These are phyloP conservation scores for Syzygium malaccense DNA, from an alignment of 441 rosid genomes.

Conservation along the genomic window DNA sequence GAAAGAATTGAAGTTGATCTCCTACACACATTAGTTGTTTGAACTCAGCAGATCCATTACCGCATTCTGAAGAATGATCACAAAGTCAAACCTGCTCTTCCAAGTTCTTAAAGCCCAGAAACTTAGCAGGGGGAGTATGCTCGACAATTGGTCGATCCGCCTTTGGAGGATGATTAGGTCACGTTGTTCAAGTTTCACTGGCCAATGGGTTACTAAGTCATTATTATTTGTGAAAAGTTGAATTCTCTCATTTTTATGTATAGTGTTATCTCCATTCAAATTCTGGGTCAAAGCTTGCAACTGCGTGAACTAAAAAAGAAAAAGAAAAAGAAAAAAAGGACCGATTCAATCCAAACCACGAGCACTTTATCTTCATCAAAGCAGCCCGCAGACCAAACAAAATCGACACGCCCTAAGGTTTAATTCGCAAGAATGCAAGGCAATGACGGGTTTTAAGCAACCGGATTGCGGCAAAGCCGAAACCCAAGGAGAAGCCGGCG, in stretches of 20 bases:
- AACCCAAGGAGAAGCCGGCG: conserved; percentile 2
- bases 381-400: too few relatives aligned
- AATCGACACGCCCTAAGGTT: too few relatives aligned
- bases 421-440: too few relatives aligned
- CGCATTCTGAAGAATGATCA: neutral
- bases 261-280: neutral
- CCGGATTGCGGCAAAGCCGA: conserved; percentile 23
- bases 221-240: neutral
- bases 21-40: neutral
- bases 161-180: neutral
- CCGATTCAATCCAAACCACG: too few relatives aligned
- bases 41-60: neutral
- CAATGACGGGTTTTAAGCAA: too few relatives aligned
- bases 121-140: neutral
- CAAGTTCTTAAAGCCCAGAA: neutral
- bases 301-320: neutral
- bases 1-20: neutral
- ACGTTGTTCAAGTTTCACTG: neutral
- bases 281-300: neutral
- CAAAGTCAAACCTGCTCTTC: neutral
- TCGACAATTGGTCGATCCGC: accelerated
- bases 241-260: neutral
- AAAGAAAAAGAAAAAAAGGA: too few relatives aligned
- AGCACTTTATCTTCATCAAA: too few relatives aligned
- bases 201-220: neutral